Base-by-base conservation (phyloP, 1,284 basidiomycete species). In the Sphaerobolus stellatus region DNA sequence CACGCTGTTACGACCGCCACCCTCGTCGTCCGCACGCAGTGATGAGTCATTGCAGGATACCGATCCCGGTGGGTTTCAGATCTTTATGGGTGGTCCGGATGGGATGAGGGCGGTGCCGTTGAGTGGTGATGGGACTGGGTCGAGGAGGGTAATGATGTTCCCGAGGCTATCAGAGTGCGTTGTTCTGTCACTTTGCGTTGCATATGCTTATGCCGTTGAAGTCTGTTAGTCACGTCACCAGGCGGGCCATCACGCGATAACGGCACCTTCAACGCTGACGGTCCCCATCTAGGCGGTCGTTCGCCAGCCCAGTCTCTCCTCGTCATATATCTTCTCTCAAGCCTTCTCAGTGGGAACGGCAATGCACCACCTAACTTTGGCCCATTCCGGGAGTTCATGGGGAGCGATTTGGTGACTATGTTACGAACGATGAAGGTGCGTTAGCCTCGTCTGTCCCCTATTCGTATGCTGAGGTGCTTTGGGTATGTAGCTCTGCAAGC, bases 391-490 rank as follows among this genome's bases (percentile, higher is more conserved):
- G 43, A 79, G 54, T 65, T 79, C 50, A 71, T 67, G 56, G 67
- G 67, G 84, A 84, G 18, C 70, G 80, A 61, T 82, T 82, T 83
- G 90, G 90, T 9, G 89, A 92, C 65, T 92, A 91, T 71, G 88
- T 88, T 11, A 87, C 90, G 63, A 88, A 83, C 59, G 88, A 92
- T 70, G 86, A 90, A 78, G 88, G 89, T 82, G 54, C 34, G 68
- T 48, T 33, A 29, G 3, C 29, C 38, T 18, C 24, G 2, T 22
- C 16, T 3, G 9, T 40, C 11, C 13, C 6, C 9, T n/a, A n/a
- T n/a, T n/a, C n/a, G n/a, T n/a, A 28, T 13, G 20, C 25, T 27
- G 25, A 18, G 8, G 38, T 14, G 8, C 58, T 28, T 11, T 25
- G 29, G 25, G 11, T 22, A 47, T 36, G 38, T 61, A 90, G 89